Conservation (phyloP, 1,139 yeast species). For the Yamadazyma pseudoaaseri region DNA sequence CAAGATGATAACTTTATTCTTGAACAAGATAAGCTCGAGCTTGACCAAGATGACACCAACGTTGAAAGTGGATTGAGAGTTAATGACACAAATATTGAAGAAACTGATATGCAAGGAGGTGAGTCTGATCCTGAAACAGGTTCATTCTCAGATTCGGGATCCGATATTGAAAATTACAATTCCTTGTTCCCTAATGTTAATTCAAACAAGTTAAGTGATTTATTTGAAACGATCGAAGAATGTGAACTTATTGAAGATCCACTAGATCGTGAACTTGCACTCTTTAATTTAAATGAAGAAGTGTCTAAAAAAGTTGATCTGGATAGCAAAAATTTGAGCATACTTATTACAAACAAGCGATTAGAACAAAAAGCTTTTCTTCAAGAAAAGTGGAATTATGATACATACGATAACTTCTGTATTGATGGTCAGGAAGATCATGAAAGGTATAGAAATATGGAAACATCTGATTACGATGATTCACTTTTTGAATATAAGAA, state of each 20-base stretch:
- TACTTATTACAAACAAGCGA: conserved; percentile 33
- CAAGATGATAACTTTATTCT: conserved; percentile 35
- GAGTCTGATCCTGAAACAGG: conserved; percentile 19
- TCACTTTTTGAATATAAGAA: conserved; percentile 51
- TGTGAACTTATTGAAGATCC: conserved; percentile 36
- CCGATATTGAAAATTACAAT: conserved; percentile 18
- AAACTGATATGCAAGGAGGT: conserved; percentile 17
- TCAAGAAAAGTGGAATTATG: conserved; percentile 50
- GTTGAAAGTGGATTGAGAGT: conserved; percentile 22
- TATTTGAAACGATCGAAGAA: conserved; percentile 34
- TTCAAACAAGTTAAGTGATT: conserved; percentile 18
- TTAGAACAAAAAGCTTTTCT: conserved; percentile 32
- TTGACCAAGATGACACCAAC: conserved; percentile 27
- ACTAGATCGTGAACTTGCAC: conserved; percentile 44
- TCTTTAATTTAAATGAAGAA: conserved; percentile 32
- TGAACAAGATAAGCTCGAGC: conserved; percentile 36
- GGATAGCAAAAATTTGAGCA: conserved; percentile 33
- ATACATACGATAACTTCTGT: conserved; percentile 54
- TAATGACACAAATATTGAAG: conserved; percentile 22
- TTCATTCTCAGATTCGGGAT: conserved; percentile 18
- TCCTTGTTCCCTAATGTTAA: conserved; percentile 14
- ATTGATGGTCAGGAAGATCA: conserved; percentile 37
- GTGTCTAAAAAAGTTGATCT: conserved; percentile 31
- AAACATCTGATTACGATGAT: conserved; percentile 45
- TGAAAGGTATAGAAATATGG: conserved; percentile 7